A percentile compares a stretch with the other conserved stretches of the same genome.
Evolutionary conservation across 345 rosid genomes (phyloP).

Genomic region (Corchorus olitorius): DNA sequence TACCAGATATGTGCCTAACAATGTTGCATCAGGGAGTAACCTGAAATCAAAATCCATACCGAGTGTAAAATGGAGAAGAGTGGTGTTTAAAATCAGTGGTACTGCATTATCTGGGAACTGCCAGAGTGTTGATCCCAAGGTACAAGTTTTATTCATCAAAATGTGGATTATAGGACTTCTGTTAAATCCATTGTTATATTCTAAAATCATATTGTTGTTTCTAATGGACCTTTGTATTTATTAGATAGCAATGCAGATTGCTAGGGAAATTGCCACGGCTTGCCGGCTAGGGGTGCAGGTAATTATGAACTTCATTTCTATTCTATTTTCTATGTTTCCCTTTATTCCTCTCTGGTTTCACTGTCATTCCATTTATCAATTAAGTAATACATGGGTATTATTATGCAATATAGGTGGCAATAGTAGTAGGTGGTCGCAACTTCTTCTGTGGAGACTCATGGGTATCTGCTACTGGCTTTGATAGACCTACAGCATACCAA

Average conservation of each 20-base stretch:
- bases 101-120: constrained; percentile 44
- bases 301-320: background rate
- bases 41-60: constrained; percentile 33
- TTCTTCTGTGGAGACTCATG: constrained; percentile 51
- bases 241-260: constrained; percentile 53
- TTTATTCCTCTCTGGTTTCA: background rate
- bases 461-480: constrained; percentile 50
- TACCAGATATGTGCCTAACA: constrained; percentile 24
- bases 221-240: background rate
- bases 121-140: constrained; percentile 49
- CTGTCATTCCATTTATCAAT: background rate
- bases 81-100: constrained; percentile 54
- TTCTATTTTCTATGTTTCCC: background rate
- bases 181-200: no score
- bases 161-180: background rate
- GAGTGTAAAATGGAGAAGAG: constrained; percentile 45
- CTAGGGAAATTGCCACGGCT: constrained; percentile 47
- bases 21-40: constrained; percentile 23
- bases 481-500: constrained; percentile 50
- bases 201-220: background rate
- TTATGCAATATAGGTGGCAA: constrained; percentile 38
- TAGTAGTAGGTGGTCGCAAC: constrained; percentile 54
- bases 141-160: constrained; percentile 12
- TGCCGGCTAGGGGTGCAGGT: constrained; percentile 49
- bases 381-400: no score